A percentile compares a stretch with the other conserved stretches of the same genome.
These are phyloP conservation scores for Hypoxylon sp. DNA, from an alignment of 2,329 filamentous ascomycete genomes.

Conservation along the genomic window DNA sequence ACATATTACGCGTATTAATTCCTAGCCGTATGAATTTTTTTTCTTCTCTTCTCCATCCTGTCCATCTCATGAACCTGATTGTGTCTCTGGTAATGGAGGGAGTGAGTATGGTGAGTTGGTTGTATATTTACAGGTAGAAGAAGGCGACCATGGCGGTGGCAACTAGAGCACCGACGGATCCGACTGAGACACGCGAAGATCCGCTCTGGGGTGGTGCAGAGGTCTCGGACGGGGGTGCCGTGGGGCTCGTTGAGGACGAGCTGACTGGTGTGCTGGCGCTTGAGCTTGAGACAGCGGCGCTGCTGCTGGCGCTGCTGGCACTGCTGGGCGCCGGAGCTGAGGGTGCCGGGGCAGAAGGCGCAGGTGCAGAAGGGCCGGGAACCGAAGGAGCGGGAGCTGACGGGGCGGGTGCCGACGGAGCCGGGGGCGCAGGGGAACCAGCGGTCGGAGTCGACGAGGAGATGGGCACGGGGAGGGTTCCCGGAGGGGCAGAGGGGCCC, in stretches of 20 bases:
- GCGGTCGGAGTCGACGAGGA: slow-evolving; percentile 32
- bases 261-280: slow-evolving; percentile 22
- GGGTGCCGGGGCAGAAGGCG: slow-evolving; percentile 29
- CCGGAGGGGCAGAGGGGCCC: slow-evolving; percentile 33
- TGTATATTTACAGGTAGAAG: slow-evolving; percentile 48
- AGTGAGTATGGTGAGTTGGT: background rate
- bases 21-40: background rate
- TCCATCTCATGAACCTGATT: no score
- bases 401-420: slow-evolving; percentile 39
- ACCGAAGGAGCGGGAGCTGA: slow-evolving; percentile 37
- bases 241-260: slow-evolving; percentile 19
- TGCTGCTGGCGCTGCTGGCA: slow-evolving; percentile 26
- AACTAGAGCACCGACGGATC: slow-evolving; percentile 48
- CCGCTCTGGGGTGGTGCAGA: slow-evolving; percentile 44
- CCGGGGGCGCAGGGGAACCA: slow-evolving; percentile 33
- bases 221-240: slow-evolving; percentile 37
- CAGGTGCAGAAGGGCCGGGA: slow-evolving; percentile 35
- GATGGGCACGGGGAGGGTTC: no score
- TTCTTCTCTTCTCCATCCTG: slow-evolving; percentile 1
- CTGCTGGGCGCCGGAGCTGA: slow-evolving; percentile 28
- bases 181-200: slow-evolving; percentile 44
- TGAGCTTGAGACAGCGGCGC: slow-evolving; percentile 14
- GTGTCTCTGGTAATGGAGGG: background rate
- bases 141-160: slow-evolving; percentile 48
- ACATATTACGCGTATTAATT: slow-evolving; percentile 26